Percentiles rank a stretch among this genome's conserved stretches.
phyloP scores from a whole-genome alignment of 768 basidiomycete species.

The Russula lepida region DNA sequence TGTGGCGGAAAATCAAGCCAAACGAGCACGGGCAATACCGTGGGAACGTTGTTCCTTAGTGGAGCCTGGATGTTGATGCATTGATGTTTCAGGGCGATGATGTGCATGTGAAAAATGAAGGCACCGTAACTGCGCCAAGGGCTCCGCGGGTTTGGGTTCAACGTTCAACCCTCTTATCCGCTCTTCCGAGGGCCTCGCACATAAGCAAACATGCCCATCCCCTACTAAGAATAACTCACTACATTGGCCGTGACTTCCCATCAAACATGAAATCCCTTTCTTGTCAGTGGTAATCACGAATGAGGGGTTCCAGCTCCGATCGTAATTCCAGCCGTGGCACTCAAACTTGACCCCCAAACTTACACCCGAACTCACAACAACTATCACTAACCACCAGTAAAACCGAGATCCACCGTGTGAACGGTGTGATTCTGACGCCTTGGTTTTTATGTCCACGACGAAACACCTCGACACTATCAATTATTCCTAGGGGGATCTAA shows the following conservation, averaged over 20 bases:
- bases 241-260: too few relatives aligned
- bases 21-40: background rate
- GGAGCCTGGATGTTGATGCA: background rate
- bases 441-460: background rate
- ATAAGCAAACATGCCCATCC: background rate
- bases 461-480: background rate
- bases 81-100: background rate
- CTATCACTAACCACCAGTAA: too few relatives aligned
- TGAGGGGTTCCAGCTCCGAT: background rate
- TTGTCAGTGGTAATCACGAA: background rate
- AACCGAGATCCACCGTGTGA: background rate
- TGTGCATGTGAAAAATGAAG: background rate
- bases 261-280: background rate
- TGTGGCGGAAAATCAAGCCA: too few relatives aligned
- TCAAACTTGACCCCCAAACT: background rate
- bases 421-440: background rate
- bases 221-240: too few relatives aligned
- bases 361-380: background rate
- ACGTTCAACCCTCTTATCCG: background rate
- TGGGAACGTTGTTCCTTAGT: background rate
- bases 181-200: background rate
- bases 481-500: too few relatives aligned
- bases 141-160: background rate
- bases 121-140: background rate
- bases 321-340: background rate